A percentile compares a stretch with the other conserved stretches of the same genome.
Conservation (phyloP, 345 rosid species). For the Eucalyptus curtisii region DNA sequence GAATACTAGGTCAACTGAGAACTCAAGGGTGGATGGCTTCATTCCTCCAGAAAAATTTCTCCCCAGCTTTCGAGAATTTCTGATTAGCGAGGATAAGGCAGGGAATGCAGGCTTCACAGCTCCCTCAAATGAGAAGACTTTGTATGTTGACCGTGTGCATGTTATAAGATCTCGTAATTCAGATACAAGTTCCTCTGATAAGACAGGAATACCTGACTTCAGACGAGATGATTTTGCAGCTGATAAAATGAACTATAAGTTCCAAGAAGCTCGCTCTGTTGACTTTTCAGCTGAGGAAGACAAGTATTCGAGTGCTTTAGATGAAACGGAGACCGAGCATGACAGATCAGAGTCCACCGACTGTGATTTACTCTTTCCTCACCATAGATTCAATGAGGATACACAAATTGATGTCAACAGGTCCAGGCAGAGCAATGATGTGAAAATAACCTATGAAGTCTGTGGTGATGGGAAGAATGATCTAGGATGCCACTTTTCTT, state of each 20-base stretch:
- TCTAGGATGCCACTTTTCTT: slow-evolving; percentile 4
- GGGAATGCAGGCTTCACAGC: slow-evolving; percentile 20
- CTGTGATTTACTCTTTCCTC: background rate
- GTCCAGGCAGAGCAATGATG: background rate
- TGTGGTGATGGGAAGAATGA: slow-evolving; percentile 6
- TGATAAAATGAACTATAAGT: slow-evolving; percentile 4
- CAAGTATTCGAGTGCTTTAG: background rate
- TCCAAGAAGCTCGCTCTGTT: slow-evolving; percentile 8
- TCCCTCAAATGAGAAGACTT: slow-evolving; percentile 55
- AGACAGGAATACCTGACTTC: background rate
- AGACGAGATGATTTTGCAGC: slow-evolving; percentile 2
- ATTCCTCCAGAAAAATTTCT: slow-evolving; percentile 3
- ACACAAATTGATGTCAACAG: background rate
- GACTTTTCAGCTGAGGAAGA: slow-evolving; percentile 4
- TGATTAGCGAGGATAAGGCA: slow-evolving; percentile 33
- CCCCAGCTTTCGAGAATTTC: slow-evolving; percentile 27
- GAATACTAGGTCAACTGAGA: slow-evolving; percentile 5
- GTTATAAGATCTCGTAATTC: slow-evolving; percentile 10
- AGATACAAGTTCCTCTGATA: background rate
- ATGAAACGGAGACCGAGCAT: background rate
- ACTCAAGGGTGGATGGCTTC: background rate
- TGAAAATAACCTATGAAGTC: background rate
- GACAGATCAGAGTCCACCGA: background rate
- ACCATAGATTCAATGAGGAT: background rate
- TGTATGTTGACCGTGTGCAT: slow-evolving; percentile 62